Evolutionary conservation across 169 alveolate genomes (phyloP), one percentile per base, ranked within the genome.

Genomic region (Condylostoma magnum): DNA sequence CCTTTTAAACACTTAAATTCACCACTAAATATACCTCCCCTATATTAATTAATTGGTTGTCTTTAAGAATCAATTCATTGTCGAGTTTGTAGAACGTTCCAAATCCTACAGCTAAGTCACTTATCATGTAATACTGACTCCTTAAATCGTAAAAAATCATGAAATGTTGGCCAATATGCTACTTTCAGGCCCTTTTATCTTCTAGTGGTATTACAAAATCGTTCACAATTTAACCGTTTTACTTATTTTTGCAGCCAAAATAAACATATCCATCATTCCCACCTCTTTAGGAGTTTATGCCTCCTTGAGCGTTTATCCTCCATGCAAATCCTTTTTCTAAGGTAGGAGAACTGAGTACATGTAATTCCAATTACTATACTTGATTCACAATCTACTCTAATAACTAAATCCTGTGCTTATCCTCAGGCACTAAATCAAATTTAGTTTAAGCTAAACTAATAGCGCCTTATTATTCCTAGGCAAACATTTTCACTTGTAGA

Each of bases 31-130:
- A 89, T 25, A 79, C 58, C 37, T 83, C 89, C 28, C 95, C 95
- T 73, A 89, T 83, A 70, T 85, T 81, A 0, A 89, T 63, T 60
- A 89, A 73, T 43, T 50, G 82, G 67, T 89, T 85, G 33, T 89
- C 91, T 63, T 83, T 89, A 18, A 89, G 51, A 37, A 76, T 79
- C 3, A 84, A 50, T 3, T 78, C 76, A 55, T 47, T 53, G n/a
- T 73, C 80, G 3, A 89, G 27, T 52, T 79, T 85, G 20, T 80
- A 75, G 60, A 89, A 89, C 6, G 89, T 85, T 8, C 95, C 95
- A 58, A 79, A 89, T 3, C 95, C 95, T 37, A 80, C 58, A 10
- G 91, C 91, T 28, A 89, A 69, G 70, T 89, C 95, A 69, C 76
- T 85, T 34, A 89, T 77, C 36, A 48, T 43, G 71, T 89, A 89